Conservation (phyloP, 2,329 filamentous ascomycete genomes). For the Venturia pyrina region DNA sequence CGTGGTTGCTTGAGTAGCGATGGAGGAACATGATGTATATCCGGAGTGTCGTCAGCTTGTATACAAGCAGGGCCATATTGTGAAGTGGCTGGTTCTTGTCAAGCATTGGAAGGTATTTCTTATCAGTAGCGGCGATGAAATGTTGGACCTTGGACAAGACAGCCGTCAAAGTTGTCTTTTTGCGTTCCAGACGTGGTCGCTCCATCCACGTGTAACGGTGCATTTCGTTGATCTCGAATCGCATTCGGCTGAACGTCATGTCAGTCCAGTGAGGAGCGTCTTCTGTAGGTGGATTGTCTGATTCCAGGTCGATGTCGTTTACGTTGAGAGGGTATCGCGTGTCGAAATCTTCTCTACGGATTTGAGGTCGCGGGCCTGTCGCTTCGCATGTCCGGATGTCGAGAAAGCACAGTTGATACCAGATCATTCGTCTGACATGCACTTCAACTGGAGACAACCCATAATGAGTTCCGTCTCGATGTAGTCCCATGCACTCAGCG, state of each 20-base stretch:
- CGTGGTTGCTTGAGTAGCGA: conserved; percentile 48
- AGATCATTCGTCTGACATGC: conserved; percentile 61
- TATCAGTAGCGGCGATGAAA: conserved; percentile 54
- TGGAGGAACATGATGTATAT: conserved; percentile 59
- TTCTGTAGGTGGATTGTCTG: conserved; percentile 30
- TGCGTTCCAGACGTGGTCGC: conserved; percentile 52
- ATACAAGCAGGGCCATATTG: conserved; percentile 52
- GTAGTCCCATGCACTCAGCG: conserved; percentile 68
- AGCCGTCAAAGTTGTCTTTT: conserved; percentile 51
- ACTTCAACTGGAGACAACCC: conserved; percentile 57
- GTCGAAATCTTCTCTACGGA: conserved; percentile 65
- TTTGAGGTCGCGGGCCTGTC: conserved; percentile 60
- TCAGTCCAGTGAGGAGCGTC: conserved; percentile 53
- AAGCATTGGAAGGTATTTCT: conserved; percentile 55
- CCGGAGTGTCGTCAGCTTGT: conserved; percentile 53
- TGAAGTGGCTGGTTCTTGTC: conserved; percentile 52
- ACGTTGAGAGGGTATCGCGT: conserved; percentile 63
- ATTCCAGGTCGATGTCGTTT: conserved; percentile 52
- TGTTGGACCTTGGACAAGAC: conserved; percentile 59
- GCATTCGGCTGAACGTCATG: conserved; percentile 56
- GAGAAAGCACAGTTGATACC: conserved; percentile 70
- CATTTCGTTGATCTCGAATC: conserved; percentile 66
- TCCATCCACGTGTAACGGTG: conserved; percentile 62
- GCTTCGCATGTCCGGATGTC: conserved; percentile 66
- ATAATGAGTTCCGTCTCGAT: conserved; percentile 60